phyloP scores from a whole-genome alignment of 805 yeast genomes.

The Starmerella floricola region DNA sequence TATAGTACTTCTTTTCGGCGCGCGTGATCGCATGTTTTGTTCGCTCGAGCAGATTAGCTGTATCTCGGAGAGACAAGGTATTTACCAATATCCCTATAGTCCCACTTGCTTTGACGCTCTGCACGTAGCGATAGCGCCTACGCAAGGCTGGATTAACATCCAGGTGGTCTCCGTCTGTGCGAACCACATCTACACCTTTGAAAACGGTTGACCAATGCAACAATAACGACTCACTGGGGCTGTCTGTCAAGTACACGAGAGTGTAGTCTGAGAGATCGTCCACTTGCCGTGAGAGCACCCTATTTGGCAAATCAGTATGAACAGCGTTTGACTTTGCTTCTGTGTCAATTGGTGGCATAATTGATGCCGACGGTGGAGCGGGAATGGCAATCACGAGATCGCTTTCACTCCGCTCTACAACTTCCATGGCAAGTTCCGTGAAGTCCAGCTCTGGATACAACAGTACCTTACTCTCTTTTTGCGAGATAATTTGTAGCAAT shows the following conservation, averaged over 20 bases:
- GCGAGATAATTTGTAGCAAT: conserved; percentile 25
- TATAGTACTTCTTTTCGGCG: conserved; percentile 83
- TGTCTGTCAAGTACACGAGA: conserved; percentile 27
- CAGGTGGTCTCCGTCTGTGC: conserved; percentile 5
- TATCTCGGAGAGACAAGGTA: conserved; percentile 69
- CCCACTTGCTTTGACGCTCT: conserved; percentile 78
- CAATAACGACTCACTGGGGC: conserved; percentile 68
- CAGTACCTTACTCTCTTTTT: conserved; percentile 7
- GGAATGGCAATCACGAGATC: conserved; percentile 28
- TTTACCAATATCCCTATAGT: conserved; percentile 86
- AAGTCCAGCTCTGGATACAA: conserved; percentile 70
- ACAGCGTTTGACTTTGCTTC: no score
- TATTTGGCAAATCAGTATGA: conserved; percentile 17
- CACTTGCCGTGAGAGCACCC: conserved; percentile 8
- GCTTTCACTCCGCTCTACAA: conserved; percentile 21
- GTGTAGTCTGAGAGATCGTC: conserved; percentile 1
- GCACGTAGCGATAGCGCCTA: conserved; percentile 78
- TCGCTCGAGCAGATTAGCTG: conserved; percentile 51
- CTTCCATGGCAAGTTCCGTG: conserved; percentile 32
- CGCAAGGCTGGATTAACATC: conserved; percentile 58
- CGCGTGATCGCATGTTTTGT: conserved; percentile 48
- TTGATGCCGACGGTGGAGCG: conserved; percentile 14
- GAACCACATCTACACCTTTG: conserved; percentile 12
- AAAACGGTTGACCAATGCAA: conserved; percentile 66
- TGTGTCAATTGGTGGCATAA: conserved; percentile 11